These are phyloP conservation scores for Orbilia quercus DNA, from an alignment of 2,329 filamentous ascomycete species.

Conservation along the genomic window DNA sequence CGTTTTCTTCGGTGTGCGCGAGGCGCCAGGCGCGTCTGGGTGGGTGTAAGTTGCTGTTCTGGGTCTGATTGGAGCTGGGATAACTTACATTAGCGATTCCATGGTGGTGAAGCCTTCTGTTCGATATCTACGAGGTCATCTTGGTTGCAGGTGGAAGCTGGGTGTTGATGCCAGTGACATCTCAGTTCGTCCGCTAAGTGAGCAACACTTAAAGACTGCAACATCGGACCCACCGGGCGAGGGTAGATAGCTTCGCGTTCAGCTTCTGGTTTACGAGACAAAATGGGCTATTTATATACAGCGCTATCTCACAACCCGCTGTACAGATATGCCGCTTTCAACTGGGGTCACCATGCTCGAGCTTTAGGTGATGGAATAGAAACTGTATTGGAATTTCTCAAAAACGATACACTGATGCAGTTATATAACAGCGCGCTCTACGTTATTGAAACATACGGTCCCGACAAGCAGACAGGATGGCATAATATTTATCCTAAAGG, in stretches of 20 bases:
- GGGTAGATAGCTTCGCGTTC: too few relatives aligned
- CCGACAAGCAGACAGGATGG: too few relatives aligned
- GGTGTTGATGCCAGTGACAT: background rate
- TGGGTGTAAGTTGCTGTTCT: background rate
- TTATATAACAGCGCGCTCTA: too few relatives aligned
- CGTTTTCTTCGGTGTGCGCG: conserved; percentile 57
- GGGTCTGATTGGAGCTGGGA: background rate
- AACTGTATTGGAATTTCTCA: background rate
- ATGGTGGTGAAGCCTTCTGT: conserved; percentile 10
- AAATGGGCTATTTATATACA: too few relatives aligned
- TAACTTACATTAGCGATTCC: conserved; percentile 51
- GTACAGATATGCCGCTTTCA: conserved; percentile 13
- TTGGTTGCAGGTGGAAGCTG: conserved; percentile 8
- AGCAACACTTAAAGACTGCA: too few relatives aligned
- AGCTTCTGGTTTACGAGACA: too few relatives aligned
- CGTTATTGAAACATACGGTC: too few relatives aligned
- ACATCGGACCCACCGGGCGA: too few relatives aligned
- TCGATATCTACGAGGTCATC: conserved; percentile 30
- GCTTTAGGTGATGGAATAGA: background rate
- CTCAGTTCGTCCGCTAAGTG: too few relatives aligned
- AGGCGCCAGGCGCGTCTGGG: conserved; percentile 56
- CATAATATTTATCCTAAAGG: background rate
- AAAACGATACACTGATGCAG: background rate
- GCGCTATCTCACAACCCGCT: too few relatives aligned
- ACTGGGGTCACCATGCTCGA: conserved; percentile 23